phyloP scores from a whole-genome alignment of 23 red algal species.

The Gracilariopsis chorda region DNA sequence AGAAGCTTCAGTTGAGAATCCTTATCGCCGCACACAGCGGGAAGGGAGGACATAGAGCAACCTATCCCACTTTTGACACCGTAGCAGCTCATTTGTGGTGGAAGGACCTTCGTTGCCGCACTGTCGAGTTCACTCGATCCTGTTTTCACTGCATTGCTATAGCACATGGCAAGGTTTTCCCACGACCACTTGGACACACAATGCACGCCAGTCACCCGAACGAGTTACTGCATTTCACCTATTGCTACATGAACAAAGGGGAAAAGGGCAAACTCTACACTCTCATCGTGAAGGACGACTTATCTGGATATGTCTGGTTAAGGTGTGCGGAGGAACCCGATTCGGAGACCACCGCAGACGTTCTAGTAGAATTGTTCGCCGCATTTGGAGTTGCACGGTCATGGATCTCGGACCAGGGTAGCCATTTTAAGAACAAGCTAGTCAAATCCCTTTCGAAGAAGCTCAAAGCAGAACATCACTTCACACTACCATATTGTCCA shows the following conservation, averaged over 20 bases:
- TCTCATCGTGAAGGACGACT: background rate
- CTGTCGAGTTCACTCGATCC: background rate
- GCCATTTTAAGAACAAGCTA: constrained; percentile 15
- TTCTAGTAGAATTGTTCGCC: background rate
- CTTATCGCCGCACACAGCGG: background rate
- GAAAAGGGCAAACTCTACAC: background rate
- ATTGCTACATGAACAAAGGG: background rate
- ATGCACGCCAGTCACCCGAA: background rate
- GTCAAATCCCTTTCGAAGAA: background rate
- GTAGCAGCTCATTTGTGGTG: background rate
- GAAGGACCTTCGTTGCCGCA: background rate
- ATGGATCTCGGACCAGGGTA: constrained; percentile 20
- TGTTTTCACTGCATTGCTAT: background rate
- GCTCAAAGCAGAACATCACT: constrained; percentile 2
- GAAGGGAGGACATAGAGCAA: background rate
- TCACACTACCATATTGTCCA: background rate
- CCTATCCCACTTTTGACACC: background rate
- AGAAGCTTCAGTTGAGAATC: background rate
- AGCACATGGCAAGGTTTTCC: background rate
- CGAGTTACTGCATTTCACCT: background rate
- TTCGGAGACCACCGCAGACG: background rate
- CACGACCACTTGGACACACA: background rate
- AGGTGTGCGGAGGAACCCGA: background rate
- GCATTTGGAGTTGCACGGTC: background rate
- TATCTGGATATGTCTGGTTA: background rate